phyloP scores from a whole-genome alignment of 768 basidiomycete species.

The Mycena rebaudengoi region DNA sequence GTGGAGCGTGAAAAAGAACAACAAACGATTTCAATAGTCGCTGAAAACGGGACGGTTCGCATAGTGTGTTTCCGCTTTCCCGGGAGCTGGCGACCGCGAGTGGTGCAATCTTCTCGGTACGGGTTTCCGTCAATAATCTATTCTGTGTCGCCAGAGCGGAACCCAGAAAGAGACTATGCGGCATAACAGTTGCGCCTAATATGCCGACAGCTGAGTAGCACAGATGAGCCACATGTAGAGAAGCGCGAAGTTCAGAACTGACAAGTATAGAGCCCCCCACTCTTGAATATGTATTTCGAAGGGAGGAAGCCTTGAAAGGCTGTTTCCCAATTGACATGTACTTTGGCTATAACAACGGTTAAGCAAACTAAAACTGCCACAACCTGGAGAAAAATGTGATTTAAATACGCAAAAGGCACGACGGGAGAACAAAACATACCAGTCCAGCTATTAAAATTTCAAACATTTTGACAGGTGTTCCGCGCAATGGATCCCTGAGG shows the following conservation, averaged over 20 bases:
- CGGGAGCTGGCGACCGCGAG: conserved; percentile 28
- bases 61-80: conserved; percentile 19
- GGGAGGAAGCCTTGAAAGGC: conserved; percentile 84
- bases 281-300: conserved; percentile 65
- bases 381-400: conserved; percentile 50
- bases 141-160: conserved; percentile 88
- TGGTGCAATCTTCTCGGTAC: conserved; percentile 31
- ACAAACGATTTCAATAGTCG: conserved; percentile 35
- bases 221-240: neutral
- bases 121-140: conserved; percentile 52
- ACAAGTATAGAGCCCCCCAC: conserved; percentile 74
- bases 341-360: conserved; percentile 75
- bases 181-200: conserved; percentile 90
- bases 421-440: conserved; percentile 50
- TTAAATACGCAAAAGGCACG: neutral
- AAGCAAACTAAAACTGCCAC: conserved; percentile 82
- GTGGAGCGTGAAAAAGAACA: conserved; percentile 49
- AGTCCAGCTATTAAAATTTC: conserved; percentile 69
- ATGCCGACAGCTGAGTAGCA: conserved; percentile 59
- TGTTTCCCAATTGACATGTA: conserved; percentile 74
- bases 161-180: conserved; percentile 91
- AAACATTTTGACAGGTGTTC: conserved; percentile 72
- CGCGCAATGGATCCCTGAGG: conserved; percentile 73
- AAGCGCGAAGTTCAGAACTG: conserved; percentile 26
- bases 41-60: conserved; percentile 1